Evolutionary conservation across 179 eudicot genomes (phyloP), one percentile per base, ranked within the genome.

Genomic region (Spinacia oleracea): DNA sequence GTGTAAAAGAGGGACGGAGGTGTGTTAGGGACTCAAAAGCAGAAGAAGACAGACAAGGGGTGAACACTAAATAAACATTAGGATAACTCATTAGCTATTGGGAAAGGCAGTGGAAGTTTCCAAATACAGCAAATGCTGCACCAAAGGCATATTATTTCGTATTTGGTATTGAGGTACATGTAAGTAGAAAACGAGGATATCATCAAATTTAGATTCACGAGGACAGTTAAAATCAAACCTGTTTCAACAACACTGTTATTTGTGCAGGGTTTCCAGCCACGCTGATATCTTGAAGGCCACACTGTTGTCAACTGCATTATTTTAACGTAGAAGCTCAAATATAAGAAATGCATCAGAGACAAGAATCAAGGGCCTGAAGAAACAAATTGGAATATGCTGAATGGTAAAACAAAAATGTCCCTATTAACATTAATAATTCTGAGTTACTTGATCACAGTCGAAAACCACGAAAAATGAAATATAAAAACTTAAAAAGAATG

Each of bases 251-350:
- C 73, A 40, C 81, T 84, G 75, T 86, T 85, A 71, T 89, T 76
- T 70, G 84, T 79, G 81, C 96, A 96, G 77, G 98, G 94, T 82
- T 82, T 89, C 99, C 99, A 96, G 73, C 81, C 82, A 85, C 80
- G 93, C 80, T 81, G 86, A 69, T 75, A 80, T 76, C 85, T 90
- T 79, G 92, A 85, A 72, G 89, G 90, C 99, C 99, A 96, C 3
- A 83, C 96, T 67, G 88, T 85, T 76, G 84, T 70, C 85, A 96
- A 83, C 99, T 96, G 97, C 89, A 87, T 48, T 75, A 77, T 77
- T 75, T 76, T 81, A 58, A 74, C 27, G 58, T 10, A 32, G 77
- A 78, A 48, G 72, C 40, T 62, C 56, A 58, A 51, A 77, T 58
- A 72, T 73, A 75, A 68, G 43, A 71, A 58, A 69, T 32, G 40